phyloP scores from a whole-genome alignment of 768 basidiomycete species.

The Rhizopogon salebrosus region DNA sequence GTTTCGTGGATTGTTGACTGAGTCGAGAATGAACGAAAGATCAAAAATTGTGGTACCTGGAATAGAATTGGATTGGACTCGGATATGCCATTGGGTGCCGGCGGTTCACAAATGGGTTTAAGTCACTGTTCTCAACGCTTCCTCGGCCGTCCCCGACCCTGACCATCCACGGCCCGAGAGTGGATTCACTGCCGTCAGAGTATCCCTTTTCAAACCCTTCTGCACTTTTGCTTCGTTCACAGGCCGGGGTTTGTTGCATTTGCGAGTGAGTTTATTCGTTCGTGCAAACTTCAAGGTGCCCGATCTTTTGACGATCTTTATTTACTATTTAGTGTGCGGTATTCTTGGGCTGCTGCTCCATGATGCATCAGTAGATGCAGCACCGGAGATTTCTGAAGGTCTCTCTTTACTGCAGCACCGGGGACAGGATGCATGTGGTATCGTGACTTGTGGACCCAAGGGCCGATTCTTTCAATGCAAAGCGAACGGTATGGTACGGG shows the following conservation, averaged over 20 bases:
- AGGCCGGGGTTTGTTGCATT: not conserved
- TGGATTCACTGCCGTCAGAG: no score
- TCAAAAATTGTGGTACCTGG: no score
- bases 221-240: no score
- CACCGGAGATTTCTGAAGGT: slow-evolving; percentile 89
- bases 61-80: no score
- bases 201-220: no score
- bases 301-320: not conserved
- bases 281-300: slow-evolving; percentile 3
- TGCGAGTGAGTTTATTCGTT: slow-evolving; percentile 21
- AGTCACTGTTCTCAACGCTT: no score
- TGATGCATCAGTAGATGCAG: slow-evolving; percentile 68
- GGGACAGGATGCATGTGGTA: slow-evolving; percentile 97
- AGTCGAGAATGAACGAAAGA: no score
- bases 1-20: no score
- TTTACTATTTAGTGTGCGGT: slow-evolving; percentile 74
- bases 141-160: no score
- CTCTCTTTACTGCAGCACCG: slow-evolving; percentile 94
- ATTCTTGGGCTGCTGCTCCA: slow-evolving; percentile 85
- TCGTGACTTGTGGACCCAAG: slow-evolving; percentile 92
- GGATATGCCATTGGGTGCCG: no score
- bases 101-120: no score
- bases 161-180: no score
- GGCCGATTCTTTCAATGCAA: slow-evolving; percentile 98
- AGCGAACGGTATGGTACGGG: slow-evolving; percentile 98